These are phyloP conservation scores for Xerophyta viscosa DNA, from an alignment of 106 monocot genomes.

Conservation along the genomic window DNA sequence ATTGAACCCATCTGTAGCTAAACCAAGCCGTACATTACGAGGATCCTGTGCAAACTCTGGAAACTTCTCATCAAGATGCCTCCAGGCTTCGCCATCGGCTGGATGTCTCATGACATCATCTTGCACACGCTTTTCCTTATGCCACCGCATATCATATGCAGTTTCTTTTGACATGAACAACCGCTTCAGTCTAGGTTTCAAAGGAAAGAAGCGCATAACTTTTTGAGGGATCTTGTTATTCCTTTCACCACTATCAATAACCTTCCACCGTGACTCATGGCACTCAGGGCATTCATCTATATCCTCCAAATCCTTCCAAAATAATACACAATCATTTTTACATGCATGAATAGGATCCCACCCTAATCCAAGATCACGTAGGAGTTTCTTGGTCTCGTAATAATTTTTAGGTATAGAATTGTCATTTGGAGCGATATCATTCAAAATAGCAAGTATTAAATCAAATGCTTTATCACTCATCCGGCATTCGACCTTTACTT, in stretches of 20 bases:
- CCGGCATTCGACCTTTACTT: no score
- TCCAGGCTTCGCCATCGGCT: background rate
- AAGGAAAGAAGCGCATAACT: slow-evolving; percentile 2
- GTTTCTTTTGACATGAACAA: slow-evolving; percentile 5
- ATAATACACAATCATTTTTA: background rate
- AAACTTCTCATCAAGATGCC: background rate
- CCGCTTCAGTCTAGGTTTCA: background rate
- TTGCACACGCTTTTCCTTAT: background rate
- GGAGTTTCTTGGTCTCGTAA: background rate
- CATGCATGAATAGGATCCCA: background rate
- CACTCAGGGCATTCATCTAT: background rate
- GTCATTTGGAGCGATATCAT: background rate
- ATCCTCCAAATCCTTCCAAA: background rate
- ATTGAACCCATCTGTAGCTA: slow-evolving; percentile 12
- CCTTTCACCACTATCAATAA: background rate
- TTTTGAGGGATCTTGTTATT: background rate
- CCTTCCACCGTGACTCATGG: background rate
- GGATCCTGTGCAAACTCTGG: background rate
- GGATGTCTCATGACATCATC: background rate
- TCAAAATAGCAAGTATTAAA: no score
- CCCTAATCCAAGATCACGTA: background rate
- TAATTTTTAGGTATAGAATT: background rate
- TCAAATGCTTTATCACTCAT: no score
- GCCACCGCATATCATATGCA: slow-evolving; percentile 3
- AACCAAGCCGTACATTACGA: slow-evolving; percentile 8